Evolutionary conservation across 139 green algal genomes (phyloP), one percentile per base, ranked within the genome.

Genomic region (Pleodorina starrii): DNA sequence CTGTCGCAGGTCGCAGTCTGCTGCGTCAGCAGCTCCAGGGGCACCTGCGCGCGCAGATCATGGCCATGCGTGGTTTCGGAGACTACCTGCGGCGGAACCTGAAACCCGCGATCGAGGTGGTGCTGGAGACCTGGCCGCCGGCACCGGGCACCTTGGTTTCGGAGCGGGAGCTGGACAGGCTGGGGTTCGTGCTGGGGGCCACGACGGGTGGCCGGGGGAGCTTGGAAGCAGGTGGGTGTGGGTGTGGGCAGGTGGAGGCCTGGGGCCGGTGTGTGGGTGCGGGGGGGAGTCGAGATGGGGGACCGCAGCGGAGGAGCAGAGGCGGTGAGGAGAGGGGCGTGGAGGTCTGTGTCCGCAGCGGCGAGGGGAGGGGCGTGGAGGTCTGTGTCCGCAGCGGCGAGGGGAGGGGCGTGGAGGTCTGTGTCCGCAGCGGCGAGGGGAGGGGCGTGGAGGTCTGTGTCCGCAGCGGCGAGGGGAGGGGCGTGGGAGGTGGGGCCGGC

Each of bases 101-200:
- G 27, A 60, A 63, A 3, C 35, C 88, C 54, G 42, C 90, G 1
- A 19, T 90, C 5, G 89, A 94, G 80, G 60, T 94, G 23, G 77
- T 72, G 14, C 85, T 87, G 29, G 74, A 91, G 79, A 9, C 72
- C 12, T 87, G 60, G 60, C 81, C 81, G 19, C 60, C 66, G 68
- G 25, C n/a, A 51, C 32, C 48, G 36, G 59, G 42, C 19, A 60
- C 77, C 59, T 35, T 44, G 38, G 66, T 97, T 14, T 89, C 82
- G 5, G 93, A 90, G 4, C 66, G 32, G 27, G 95, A 97, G 88
- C 82, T 98, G 43, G 95, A 97, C 86, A 83, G 96, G 10, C 84
- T 97, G 81, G 91, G 59, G 4, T 90, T 97, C 59, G 89, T 98
- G 78, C 84, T 97, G 66, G 77, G 60, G 74, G 36, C 43, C 66